A percentile compares a stretch with the other conserved stretches of the same genome.
These are phyloP conservation scores for Aeschynomene evenia DNA, from an alignment of 306 rosid genomes.

Conservation along the genomic window DNA sequence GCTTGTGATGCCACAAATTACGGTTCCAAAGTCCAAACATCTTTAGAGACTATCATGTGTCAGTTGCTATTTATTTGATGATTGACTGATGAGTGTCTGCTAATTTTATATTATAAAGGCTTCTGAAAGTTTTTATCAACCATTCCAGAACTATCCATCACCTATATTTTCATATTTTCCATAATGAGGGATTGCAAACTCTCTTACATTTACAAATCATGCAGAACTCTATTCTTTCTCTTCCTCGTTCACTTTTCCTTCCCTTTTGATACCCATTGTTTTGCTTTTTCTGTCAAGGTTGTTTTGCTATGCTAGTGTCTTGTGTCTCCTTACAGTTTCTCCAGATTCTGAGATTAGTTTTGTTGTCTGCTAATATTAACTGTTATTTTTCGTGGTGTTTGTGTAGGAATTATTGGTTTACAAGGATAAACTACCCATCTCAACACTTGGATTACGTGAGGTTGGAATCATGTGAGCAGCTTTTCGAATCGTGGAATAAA, in stretches of 20 bases:
- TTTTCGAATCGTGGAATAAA: slow-evolving; percentile 35
- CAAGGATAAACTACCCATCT: slow-evolving; percentile 54
- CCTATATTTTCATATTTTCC: neutral
- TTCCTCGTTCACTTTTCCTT: neutral
- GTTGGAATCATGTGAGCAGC: neutral
- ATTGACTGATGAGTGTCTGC: neutral
- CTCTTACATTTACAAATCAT: neutral
- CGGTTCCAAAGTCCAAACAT: neutral
- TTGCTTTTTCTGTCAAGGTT: neutral
- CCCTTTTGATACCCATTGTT: neutral
- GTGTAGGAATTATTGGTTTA: slow-evolving; percentile 79
- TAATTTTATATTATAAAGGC: neutral
- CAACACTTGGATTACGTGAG: neutral
- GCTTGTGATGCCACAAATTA: neutral
- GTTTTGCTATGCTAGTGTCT: neutral
- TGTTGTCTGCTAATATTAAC: slow-evolving; percentile 15
- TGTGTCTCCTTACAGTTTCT: neutral
- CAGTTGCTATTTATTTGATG: neutral
- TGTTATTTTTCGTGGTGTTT: neutral
- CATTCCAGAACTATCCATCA: too few relatives aligned
- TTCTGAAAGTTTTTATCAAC: neutral
- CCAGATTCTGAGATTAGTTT: neutral
- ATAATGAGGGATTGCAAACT: neutral
- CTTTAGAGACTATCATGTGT: neutral
- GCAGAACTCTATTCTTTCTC: neutral